Percentiles rank a stretch among this genome's conserved stretches.
These are phyloP conservation scores for Thermoascus crustaceus DNA, from an alignment of 2,329 filamentous ascomycete genomes.

Conservation along the genomic window DNA sequence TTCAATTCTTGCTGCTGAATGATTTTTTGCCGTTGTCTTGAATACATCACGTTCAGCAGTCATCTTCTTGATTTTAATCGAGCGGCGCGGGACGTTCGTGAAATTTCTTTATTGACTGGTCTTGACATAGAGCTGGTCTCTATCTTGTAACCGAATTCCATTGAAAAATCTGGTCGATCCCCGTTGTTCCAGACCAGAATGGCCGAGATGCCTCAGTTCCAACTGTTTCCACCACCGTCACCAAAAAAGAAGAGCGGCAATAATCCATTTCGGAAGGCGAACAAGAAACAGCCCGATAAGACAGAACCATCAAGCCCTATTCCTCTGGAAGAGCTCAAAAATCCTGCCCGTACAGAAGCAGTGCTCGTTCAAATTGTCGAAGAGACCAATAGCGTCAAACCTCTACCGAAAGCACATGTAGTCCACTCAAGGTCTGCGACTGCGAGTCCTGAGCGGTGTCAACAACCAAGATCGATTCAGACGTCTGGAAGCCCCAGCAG, in stretches of 20 bases:
- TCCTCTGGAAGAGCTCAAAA: constrained; percentile 22
- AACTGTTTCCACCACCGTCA: constrained; percentile 33
- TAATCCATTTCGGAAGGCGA: constrained; percentile 26
- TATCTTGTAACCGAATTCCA: too few species aligned
- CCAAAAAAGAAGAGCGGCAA: constrained; percentile 20
- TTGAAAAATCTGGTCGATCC: too few species aligned
- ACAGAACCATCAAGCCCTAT: constrained; percentile 19
- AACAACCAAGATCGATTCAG: constrained; percentile 10
- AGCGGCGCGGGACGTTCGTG: too few species aligned
- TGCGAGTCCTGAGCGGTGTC: constrained; percentile 7
- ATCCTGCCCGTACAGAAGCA: constrained; percentile 24
- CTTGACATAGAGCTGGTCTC: constrained; percentile 4
- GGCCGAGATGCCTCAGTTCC: constrained; percentile 22
- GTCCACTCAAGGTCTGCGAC: constrained; percentile 12
- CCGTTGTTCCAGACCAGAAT: too few species aligned
- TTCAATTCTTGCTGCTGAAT: too few species aligned
- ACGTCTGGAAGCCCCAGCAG: constrained; percentile 8
- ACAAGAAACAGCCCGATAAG: constrained; percentile 16
- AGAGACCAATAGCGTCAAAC: constrained; percentile 23
- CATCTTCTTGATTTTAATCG: too few species aligned
- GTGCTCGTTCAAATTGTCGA: constrained; percentile 32
- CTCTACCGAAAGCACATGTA: constrained; percentile 16
- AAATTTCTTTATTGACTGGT: not conserved
- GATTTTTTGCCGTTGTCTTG: too few species aligned
- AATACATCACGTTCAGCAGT: too few species aligned